Evolutionary conservation across 2,329 filamentous ascomycete species (phyloP).

Genomic region (Ambrosiella xylebori): DNA sequence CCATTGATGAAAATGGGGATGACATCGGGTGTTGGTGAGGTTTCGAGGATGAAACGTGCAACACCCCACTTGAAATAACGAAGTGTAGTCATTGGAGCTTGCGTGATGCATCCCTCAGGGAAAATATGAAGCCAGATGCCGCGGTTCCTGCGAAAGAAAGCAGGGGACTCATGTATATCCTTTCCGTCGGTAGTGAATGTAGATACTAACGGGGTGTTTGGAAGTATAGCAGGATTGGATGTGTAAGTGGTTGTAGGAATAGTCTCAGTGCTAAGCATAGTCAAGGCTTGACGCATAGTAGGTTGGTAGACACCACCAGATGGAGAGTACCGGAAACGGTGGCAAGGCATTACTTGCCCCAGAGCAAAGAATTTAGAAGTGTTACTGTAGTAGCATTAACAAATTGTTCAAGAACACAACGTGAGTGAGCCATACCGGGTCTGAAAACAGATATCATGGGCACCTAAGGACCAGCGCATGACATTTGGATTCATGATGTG

Average conservation of each 20-base stretch:
- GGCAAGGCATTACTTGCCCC: conserved; percentile 81
- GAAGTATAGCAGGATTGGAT: conserved; percentile 23
- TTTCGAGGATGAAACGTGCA: conserved; percentile 76
- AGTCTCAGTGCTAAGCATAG: conserved; percentile 45
- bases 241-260: conserved; percentile 9
- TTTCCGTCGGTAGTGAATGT: conserved; percentile 48
- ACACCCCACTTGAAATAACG: conserved; percentile 99
- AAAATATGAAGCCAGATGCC: conserved; percentile 89
- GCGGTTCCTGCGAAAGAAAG: conserved; percentile 50
- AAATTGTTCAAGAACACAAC: not conserved
- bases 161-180: conserved; percentile 54
- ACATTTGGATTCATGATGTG: conserved; percentile 58
- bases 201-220: conserved; percentile 25
- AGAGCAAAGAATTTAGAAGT: conserved; percentile 67
- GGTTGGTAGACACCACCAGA: conserved; percentile 80
- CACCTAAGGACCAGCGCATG: conserved; percentile 75
- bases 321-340: conserved; percentile 60
- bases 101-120: conserved; percentile 87
- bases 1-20: conserved; percentile 93
- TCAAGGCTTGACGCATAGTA: conserved; percentile 70
- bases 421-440: conserved; percentile 42
- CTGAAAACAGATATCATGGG: conserved; percentile 88
- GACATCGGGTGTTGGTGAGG: conserved; percentile 70
- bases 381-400: conserved; percentile 28
- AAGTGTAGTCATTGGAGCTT: conserved; percentile 60